Evolutionary conservation across 441 rosid species (phyloP).

Genomic region (Croton setiger): DNA sequence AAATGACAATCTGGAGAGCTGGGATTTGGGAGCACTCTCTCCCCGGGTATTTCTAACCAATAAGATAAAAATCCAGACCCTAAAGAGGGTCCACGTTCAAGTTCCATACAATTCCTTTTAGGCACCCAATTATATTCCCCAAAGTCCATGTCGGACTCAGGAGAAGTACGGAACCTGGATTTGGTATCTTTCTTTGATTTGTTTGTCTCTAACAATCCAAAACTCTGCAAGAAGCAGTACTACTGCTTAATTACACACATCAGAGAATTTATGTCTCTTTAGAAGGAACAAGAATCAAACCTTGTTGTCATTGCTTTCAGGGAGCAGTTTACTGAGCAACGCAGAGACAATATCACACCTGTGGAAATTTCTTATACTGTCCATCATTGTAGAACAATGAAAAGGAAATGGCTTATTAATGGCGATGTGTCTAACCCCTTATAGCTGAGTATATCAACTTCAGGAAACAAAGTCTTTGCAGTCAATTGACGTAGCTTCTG

Average conservation of each 20-base stretch:
- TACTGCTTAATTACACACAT: slow-evolving; percentile 17
- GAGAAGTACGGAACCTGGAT: slow-evolving; percentile 26
- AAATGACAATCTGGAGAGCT: slow-evolving; percentile 27
- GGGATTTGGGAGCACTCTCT: slow-evolving; percentile 23
- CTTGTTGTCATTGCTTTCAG: slow-evolving; percentile 33
- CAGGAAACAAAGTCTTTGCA: slow-evolving; percentile 41
- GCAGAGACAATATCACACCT: slow-evolving; percentile 52
- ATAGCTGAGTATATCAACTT: slow-evolving; percentile 35
- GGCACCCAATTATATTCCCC: slow-evolving; percentile 26
- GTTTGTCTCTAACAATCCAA: slow-evolving; percentile 21
- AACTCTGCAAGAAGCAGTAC: slow-evolving; percentile 30
- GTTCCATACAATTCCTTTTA: slow-evolving; percentile 27
- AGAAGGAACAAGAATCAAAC: slow-evolving; percentile 34
- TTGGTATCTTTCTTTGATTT: slow-evolving; percentile 24
- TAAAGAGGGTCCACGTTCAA: slow-evolving; percentile 26
- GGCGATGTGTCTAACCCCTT: slow-evolving; percentile 45
- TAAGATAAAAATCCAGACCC: slow-evolving; percentile 26
- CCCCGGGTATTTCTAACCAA: slow-evolving; percentile 29
- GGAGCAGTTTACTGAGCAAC: slow-evolving; percentile 50
- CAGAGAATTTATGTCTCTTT: slow-evolving; percentile 14
- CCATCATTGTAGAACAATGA: slow-evolving; percentile 26
- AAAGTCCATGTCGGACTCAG: slow-evolving; percentile 18
- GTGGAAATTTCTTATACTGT: slow-evolving; percentile 27
- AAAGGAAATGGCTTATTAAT: slow-evolving; percentile 11
- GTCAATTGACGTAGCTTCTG: slow-evolving; percentile 50